These are phyloP conservation scores for Phialemoniopsis sp. DNA, from an alignment of 2,329 filamentous ascomycete genomes.

Conservation along the genomic window DNA sequence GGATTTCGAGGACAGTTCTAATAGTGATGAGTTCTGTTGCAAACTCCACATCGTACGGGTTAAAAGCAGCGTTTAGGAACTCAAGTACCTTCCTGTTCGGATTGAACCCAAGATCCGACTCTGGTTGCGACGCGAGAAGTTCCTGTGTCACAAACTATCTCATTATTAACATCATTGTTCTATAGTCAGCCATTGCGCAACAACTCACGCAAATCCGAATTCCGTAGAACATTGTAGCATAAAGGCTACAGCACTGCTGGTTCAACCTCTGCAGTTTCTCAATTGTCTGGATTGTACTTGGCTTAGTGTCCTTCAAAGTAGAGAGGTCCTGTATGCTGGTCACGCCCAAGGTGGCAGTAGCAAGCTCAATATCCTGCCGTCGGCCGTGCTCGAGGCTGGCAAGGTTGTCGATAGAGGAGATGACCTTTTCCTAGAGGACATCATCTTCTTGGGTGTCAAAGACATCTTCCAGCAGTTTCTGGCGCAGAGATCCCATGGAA, in stretches of 20 bases:
- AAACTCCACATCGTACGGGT: too few species aligned
- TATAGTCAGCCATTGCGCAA: neutral
- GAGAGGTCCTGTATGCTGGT: slow-evolving; percentile 3
- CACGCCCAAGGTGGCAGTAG: slow-evolving; percentile 4
- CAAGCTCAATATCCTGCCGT: slow-evolving; percentile 7
- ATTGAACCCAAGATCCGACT: neutral
- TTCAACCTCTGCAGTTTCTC: slow-evolving; percentile 7
- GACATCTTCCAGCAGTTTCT: slow-evolving; percentile 1
- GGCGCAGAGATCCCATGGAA: neutral
- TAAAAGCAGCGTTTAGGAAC: too few species aligned
- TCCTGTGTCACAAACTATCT: neutral
- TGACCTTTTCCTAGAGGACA: slow-evolving; percentile 7
- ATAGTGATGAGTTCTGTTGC: too few species aligned
- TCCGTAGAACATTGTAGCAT: slow-evolving; percentile 10
- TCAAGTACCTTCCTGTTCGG: too few species aligned
- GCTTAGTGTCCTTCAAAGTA: slow-evolving; percentile 3
- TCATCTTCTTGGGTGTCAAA: slow-evolving; percentile 5
- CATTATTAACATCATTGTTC: slow-evolving; percentile 7
- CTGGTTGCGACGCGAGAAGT: neutral
- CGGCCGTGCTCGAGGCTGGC: slow-evolving; percentile 7
- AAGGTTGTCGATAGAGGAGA: slow-evolving; percentile 8
- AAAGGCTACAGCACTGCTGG: slow-evolving; percentile 4
- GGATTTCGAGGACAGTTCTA: too few species aligned
- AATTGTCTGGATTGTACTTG: slow-evolving; percentile 2
- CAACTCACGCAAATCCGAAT: slow-evolving; percentile 10